phyloP scores from a whole-genome alignment of 345 rosid species.

The Sonneratia alba region DNA sequence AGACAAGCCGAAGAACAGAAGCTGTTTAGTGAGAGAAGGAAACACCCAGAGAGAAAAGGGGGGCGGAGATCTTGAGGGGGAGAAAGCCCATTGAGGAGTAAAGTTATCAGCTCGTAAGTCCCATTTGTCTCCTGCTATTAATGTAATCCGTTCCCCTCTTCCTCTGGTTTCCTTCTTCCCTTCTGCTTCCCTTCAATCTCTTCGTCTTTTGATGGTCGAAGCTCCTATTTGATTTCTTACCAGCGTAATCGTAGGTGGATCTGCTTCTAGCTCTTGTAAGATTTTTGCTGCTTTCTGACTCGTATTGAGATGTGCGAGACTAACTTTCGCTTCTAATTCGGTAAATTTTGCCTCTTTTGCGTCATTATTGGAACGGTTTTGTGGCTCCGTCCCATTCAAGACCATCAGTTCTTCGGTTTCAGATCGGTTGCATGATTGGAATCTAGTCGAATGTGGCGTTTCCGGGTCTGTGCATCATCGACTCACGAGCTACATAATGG shows the following conservation, averaged over 20 bases:
- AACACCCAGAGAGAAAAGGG: background rate
- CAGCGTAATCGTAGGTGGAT: background rate
- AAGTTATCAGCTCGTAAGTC: background rate
- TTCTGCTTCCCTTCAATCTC: background rate
- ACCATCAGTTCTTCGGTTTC: background rate
- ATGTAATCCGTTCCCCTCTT: slow-evolving; percentile 11
- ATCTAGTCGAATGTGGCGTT: slow-evolving; percentile 1
- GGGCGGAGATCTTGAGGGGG: background rate
- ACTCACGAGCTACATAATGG: background rate
- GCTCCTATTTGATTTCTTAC: background rate
- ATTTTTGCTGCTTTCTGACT: background rate
- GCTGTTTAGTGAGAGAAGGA: background rate
- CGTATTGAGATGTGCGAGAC: background rate
- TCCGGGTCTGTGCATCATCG: background rate
- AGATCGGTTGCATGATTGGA: background rate
- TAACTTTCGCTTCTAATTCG: background rate
- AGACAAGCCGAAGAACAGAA: slow-evolving; percentile 4
- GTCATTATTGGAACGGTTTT: background rate
- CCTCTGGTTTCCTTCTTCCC: background rate
- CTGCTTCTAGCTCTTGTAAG: background rate
- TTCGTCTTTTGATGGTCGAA: background rate
- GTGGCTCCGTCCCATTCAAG: no score
- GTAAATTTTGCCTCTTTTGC: background rate
- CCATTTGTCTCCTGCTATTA: slow-evolving; percentile 14
- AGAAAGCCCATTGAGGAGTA: background rate